Evolutionary conservation across 1,284 basidiomycete genomes (phyloP), one percentile per base, ranked within the genome.

Genomic region (Ceratobasidium papillatum): DNA sequence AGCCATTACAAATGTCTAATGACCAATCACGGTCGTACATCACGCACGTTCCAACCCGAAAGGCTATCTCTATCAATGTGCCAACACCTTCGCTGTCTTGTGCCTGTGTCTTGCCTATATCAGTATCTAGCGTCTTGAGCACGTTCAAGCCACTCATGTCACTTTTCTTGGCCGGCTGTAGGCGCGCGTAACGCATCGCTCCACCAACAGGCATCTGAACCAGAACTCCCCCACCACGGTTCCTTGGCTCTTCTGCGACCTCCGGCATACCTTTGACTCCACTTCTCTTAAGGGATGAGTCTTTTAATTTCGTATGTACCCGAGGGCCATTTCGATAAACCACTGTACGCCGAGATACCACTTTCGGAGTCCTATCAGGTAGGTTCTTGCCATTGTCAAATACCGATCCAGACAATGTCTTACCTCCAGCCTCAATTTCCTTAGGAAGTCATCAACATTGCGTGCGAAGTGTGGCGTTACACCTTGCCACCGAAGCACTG

Each of bases 271-370:
- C 25, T n/a, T 32, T 64, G 43, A 34, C 43, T 30, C 27, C 62
- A 30, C 34, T 8, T 22, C 19, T 49, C 43, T 49, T 14, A 22
- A 30, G 59, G n/a, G 5, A 69, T 69, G 66, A 72, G 69, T 36
- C 32, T 72, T 22, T 61, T 72, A 19, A 34, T 72, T 47, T 72
- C 69, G 19, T 72, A 72, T 30, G 36, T 36, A 17, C 56, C 58
- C 3, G 58, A 61, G n/a, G 49, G n/a, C 11, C 22, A 41, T 34
- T 12, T 19, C 25, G 69, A 45, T 8, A 47, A 47, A 27, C 65
- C 65, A 9, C 7, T 61, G 12, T 61, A 25, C n/a, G 30, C 36
- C 32, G 58, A 61, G n/a, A 38, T 72, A 38, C 36, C 43, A 2
- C n/a, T 34, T 12, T 51, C 58, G 1, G 69, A 72, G 30, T 61